Evolutionary conservation across 345 rosid species (phyloP).

Genomic region (Brassica juncea): DNA sequence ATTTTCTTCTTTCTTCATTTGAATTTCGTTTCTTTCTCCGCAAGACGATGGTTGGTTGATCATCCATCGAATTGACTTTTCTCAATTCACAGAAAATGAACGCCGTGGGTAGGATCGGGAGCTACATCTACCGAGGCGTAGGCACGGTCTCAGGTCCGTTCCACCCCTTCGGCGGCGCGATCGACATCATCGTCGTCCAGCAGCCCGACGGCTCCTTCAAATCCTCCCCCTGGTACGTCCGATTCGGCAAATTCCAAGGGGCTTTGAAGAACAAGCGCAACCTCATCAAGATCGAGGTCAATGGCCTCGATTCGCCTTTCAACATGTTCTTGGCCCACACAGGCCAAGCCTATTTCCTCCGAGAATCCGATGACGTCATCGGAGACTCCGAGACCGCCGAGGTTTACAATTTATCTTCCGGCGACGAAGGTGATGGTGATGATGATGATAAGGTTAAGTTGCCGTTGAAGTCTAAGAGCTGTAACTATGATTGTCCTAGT

Average conservation of each 20-base stretch:
- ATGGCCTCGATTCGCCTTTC: slow-evolving; percentile 69
- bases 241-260: slow-evolving; percentile 97
- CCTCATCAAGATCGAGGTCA: slow-evolving; percentile 62
- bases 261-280: slow-evolving; percentile 73
- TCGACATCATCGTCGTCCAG: slow-evolving; percentile 89
- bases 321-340: slow-evolving; percentile 82
- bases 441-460: slow-evolving; percentile 38
- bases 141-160: slow-evolving; percentile 81
- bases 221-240: slow-evolving; percentile 97
- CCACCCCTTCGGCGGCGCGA: slow-evolving; percentile 98
- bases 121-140: slow-evolving; percentile 81
- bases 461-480: slow-evolving; percentile 54
- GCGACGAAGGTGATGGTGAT: slow-evolving; percentile 47
- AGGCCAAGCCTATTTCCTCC: slow-evolving; percentile 90
- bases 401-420: slow-evolving; percentile 50
- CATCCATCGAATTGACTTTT: slow-evolving; percentile 14
- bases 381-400: slow-evolving; percentile 46
- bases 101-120: slow-evolving; percentile 85
- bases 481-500: slow-evolving; percentile 44
- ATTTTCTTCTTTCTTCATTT: too few relatives aligned
- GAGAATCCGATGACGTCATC: slow-evolving; percentile 56
- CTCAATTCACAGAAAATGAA: slow-evolving; percentile 46
- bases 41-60: slow-evolving; percentile 7
- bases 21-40: too few relatives aligned
- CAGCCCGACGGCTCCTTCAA: slow-evolving; percentile 94